These are phyloP conservation scores for Sugiyamaella pinicola DNA, from an alignment of 1,139 yeast genomes.

Conservation along the genomic window DNA sequence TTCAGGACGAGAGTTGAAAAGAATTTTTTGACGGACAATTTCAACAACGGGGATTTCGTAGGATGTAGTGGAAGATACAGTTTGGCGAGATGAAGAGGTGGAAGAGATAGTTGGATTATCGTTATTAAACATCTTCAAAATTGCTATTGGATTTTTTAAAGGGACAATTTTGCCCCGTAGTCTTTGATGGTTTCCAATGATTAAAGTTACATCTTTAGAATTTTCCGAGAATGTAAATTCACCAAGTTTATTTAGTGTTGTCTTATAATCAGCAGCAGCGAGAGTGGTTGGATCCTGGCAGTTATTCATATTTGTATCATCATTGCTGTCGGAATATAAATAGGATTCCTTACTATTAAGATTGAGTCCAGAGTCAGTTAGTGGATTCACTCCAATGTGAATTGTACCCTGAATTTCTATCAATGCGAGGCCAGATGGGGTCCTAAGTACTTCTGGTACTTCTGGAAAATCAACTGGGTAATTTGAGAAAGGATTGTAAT, in stretches of 20 bases:
- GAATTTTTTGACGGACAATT: conserved; percentile 38
- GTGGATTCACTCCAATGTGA: conserved; percentile 35
- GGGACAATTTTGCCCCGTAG: conserved; percentile 41
- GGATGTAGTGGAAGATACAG: not conserved
- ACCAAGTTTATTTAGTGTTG: conserved; percentile 27
- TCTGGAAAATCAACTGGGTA: conserved; percentile 30
- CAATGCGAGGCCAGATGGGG: conserved; percentile 40
- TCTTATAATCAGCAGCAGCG: conserved; percentile 8
- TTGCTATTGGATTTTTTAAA: conserved; percentile 42
- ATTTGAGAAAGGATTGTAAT: not conserved
- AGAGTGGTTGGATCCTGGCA: not conserved
- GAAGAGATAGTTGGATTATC: conserved; percentile 4
- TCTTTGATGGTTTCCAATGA: conserved; percentile 42
- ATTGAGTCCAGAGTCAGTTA: conserved; percentile 29
- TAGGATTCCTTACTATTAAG: conserved; percentile 24
- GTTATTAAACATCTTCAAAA: conserved; percentile 30
- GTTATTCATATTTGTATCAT: conserved; percentile 14
- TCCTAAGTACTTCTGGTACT: conserved; percentile 33
- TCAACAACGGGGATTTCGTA: conserved; percentile 36
- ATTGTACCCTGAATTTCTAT: conserved; percentile 42
- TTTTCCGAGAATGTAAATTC: conserved; percentile 33
- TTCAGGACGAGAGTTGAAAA: conserved; percentile 43
- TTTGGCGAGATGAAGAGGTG: not conserved
- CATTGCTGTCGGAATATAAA: conserved; percentile 15
- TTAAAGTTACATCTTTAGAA: conserved; percentile 35